Evolutionary conservation across 257 asterid species (phyloP).

Genomic region (Plantago major): DNA sequence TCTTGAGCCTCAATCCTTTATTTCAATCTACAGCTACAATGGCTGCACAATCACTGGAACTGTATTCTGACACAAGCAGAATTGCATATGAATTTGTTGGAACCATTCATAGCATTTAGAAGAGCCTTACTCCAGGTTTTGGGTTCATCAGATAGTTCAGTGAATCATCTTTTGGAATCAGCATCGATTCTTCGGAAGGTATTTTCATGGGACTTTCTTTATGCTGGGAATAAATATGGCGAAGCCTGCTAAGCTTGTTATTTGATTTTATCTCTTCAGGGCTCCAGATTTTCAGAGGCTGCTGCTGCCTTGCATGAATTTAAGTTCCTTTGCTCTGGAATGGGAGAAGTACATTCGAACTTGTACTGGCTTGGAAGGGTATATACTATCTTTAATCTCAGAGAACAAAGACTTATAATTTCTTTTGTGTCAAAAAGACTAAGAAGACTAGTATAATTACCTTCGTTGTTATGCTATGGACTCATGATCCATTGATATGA

Average conservation of each 20-base stretch:
- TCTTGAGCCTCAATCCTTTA: constrained; percentile 13
- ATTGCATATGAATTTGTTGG: constrained; percentile 89
- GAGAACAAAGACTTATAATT: no score
- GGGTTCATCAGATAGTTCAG: constrained; percentile 48
- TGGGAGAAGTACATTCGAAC: constrained; percentile 52
- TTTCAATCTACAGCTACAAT: constrained; percentile 49
- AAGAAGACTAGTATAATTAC: no score
- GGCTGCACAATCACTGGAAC: constrained; percentile 67
- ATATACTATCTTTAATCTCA: constrained; percentile 20
- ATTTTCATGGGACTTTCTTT: constrained; percentile 22
- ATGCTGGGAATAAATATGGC: constrained; percentile 7
- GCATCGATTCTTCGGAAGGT: constrained; percentile 96
- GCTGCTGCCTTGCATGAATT: constrained; percentile 91
- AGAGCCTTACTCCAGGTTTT: constrained; percentile 70
- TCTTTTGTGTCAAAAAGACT: no score
- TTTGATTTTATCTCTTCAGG: constrained; percentile 43
- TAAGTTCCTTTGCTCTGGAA: constrained; percentile 62
- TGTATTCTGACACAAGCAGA: constrained; percentile 67
- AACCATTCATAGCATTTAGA: constrained; percentile 93
- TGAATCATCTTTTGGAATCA: constrained; percentile 78
- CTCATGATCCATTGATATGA: no score
- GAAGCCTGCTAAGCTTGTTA: constrained; percentile 19
- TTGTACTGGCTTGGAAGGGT: constrained; percentile 93
- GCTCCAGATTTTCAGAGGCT: constrained; percentile 83
- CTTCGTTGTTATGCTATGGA: no score